Conservation (phyloP, 805 yeast species). For the Kuraishia cidri region DNA sequence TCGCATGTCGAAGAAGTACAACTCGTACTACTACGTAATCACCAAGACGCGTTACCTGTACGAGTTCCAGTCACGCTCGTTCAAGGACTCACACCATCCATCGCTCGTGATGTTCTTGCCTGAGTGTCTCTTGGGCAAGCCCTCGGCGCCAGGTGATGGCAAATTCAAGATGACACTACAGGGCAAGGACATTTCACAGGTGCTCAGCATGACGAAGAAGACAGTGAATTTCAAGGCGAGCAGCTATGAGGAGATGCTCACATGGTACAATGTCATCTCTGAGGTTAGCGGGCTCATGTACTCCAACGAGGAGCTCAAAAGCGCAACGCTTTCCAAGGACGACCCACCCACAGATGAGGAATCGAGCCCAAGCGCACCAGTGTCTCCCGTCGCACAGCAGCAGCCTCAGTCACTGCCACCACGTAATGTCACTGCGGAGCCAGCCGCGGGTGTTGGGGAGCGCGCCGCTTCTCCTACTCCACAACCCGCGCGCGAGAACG, state of each 20-base stretch:
- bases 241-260: slow-evolving; percentile 31
- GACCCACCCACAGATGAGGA: no score
- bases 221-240: slow-evolving; percentile 29
- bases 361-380: no score
- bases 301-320: slow-evolving; percentile 6
- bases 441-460: no score
- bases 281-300: slow-evolving; percentile 17
- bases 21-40: slow-evolving; percentile 35
- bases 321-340: no score
- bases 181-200: slow-evolving; percentile 31
- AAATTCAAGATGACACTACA: slow-evolving; percentile 29
- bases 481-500: no score
- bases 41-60: slow-evolving; percentile 34
- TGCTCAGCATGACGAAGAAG: slow-evolving; percentile 16
- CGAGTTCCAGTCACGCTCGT: slow-evolving; percentile 35
- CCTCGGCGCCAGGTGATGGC: slow-evolving; percentile 18
- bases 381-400: no score
- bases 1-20: slow-evolving; percentile 28
- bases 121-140: slow-evolving; percentile 29
- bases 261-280: slow-evolving; percentile 34
- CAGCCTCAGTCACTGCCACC: no score
- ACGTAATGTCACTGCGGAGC: no score
- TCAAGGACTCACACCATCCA: slow-evolving; percentile 31
- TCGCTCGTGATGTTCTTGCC: slow-evolving; percentile 36
- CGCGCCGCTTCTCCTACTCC: no score